These are phyloP conservation scores for Capsella rubella DNA, from an alignment of 441 rosid species.

Conservation along the genomic window DNA sequence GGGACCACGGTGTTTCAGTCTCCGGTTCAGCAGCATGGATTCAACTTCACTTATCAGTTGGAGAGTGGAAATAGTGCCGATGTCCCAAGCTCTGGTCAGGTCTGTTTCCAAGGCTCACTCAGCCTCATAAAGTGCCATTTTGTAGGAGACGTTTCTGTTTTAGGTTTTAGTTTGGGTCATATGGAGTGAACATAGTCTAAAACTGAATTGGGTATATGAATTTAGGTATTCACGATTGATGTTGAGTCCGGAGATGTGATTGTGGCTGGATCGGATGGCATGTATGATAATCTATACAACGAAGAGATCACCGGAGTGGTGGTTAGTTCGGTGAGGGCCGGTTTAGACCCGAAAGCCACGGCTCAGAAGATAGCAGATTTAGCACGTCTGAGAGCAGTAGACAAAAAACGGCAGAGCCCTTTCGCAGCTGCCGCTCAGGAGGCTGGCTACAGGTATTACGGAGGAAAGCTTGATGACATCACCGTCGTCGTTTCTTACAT, in stretches of 20 bases:
- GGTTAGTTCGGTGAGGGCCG: constrained; percentile 77
- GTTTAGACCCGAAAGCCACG: constrained; percentile 69
- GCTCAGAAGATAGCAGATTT: constrained; percentile 92
- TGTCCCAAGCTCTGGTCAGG: constrained; percentile 68
- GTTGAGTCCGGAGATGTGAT: constrained; percentile 85
- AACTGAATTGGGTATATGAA: neutral
- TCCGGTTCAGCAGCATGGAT: constrained; percentile 74
- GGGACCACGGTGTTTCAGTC: constrained; percentile 69
- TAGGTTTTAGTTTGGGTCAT: neutral
- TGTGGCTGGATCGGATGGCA: constrained; percentile 92
- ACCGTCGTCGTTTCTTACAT: constrained; percentile 92
- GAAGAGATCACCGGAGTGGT: constrained; percentile 81
- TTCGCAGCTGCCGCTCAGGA: constrained; percentile 92
- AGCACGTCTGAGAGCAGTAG: constrained; percentile 82
- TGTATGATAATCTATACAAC: constrained; percentile 88
- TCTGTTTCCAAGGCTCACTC: constrained; percentile 19
- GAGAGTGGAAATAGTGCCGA: constrained; percentile 64
- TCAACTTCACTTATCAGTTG: constrained; percentile 76
- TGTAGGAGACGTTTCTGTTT: neutral
- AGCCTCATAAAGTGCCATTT: neutral
- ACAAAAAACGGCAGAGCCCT: constrained; percentile 79
- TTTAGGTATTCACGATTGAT: constrained; percentile 78
- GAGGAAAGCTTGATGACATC: constrained; percentile 97
- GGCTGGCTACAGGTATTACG: constrained; percentile 85
- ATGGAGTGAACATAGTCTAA: neutral